Percentiles rank a stretch among this genome's conserved stretches.
Evolutionary conservation across 2,329 filamentous ascomycete genomes (phyloP).

Genomic region (Lasiodiplodia hormozganensis): DNA sequence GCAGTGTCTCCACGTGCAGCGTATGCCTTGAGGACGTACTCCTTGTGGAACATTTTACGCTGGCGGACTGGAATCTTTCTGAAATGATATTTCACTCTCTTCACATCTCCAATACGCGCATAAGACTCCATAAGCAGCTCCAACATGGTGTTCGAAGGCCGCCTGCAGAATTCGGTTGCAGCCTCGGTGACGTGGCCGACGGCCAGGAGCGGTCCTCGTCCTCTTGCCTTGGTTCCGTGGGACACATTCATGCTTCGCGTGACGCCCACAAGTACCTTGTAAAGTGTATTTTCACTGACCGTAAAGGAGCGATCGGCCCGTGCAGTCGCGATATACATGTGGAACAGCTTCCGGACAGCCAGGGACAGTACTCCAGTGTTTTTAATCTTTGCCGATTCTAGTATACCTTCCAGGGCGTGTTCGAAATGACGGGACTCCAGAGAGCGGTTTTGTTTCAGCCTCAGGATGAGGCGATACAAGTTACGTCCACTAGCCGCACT

Average conservation of each 20-base stretch:
- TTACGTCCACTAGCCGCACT: not conserved
- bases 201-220: not conserved
- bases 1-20: constrained; percentile 70
- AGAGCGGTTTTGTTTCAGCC: not conserved
- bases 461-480: constrained; percentile 20
- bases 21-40: constrained; percentile 70
- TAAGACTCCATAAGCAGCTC: constrained; percentile 1
- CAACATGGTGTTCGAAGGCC: not conserved
- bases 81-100: not conserved
- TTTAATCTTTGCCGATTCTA: not conserved
- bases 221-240: not conserved
- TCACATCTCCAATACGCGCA: constrained; percentile 1
- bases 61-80: not conserved
- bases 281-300: not conserved
- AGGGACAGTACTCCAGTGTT: not conserved
- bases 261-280: not conserved
- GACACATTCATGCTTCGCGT: not conserved
- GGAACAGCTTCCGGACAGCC: not conserved
- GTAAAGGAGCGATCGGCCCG: not conserved
- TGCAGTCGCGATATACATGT: not conserved
- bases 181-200: not conserved
- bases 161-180: not conserved
- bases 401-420: not conserved
- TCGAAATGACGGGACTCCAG: constrained; percentile 8
- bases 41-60: not conserved